Evolutionary conservation across 768 basidiomycete genomes (phyloP).

Genomic region (Boletus bicolor): DNA sequence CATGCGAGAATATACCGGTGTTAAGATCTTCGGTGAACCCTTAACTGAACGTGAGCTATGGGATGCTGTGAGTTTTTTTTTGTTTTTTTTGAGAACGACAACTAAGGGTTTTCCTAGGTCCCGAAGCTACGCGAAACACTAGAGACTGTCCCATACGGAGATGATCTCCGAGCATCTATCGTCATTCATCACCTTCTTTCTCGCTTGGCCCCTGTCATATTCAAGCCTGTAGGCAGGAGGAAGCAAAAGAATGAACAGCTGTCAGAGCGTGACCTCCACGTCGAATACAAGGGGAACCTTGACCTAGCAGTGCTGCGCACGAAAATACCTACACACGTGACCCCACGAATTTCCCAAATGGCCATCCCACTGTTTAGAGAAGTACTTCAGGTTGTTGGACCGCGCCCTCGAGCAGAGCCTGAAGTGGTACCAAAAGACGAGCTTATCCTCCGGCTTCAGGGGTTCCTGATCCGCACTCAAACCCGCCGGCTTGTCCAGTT

Average conservation of each 20-base stretch:
- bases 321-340: slow-evolving; percentile 59
- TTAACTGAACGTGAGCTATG: slow-evolving; percentile 28
- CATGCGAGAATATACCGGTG: slow-evolving; percentile 26
- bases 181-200: slow-evolving; percentile 21
- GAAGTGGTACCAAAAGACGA: slow-evolving; percentile 4
- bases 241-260: neutral
- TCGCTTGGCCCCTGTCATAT: slow-evolving; percentile 8
- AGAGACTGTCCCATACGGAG: slow-evolving; percentile 22
- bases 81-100: neutral
- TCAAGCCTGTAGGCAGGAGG: slow-evolving; percentile 7
- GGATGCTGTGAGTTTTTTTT: slow-evolving; percentile 21
- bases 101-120: slow-evolving; percentile 13
- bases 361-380: slow-evolving; percentile 54
- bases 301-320: slow-evolving; percentile 60
- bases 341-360: slow-evolving; percentile 52
- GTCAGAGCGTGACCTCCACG: neutral
- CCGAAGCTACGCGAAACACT: slow-evolving; percentile 18
- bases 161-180: slow-evolving; percentile 18
- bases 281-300: slow-evolving; percentile 36
- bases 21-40: slow-evolving; percentile 15
- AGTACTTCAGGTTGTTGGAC: slow-evolving; percentile 51
- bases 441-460: slow-evolving; percentile 17
- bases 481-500: slow-evolving; percentile 15
- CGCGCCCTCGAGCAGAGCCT: slow-evolving; percentile 28
- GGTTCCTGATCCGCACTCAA: slow-evolving; percentile 21